Conservation (phyloP, 345 rosid genomes). For the Diplotaxis tenuifolia region DNA sequence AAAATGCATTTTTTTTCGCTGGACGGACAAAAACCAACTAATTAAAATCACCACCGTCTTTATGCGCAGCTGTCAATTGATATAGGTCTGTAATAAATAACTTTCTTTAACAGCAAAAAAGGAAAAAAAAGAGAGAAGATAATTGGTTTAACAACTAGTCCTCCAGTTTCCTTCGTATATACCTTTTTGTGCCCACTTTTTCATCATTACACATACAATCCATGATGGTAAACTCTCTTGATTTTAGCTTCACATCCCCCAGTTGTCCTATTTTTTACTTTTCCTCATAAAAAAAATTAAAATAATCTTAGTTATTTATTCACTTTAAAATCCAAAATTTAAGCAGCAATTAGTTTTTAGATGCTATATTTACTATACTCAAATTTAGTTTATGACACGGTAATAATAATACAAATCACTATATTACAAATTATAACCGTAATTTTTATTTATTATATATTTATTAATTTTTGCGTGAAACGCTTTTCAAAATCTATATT, state of each 20-base stretch:
- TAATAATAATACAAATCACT: not conserved
- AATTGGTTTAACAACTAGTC: slow-evolving; percentile 2
- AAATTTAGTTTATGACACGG: not conserved
- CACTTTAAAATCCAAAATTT: not conserved
- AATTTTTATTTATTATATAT: no score
- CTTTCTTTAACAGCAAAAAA: not conserved
- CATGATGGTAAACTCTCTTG: not conserved
- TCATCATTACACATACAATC: slow-evolving; percentile 26
- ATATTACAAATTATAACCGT: not conserved
- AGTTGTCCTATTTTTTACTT: not conserved
- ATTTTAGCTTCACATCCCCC: not conserved
- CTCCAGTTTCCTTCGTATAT: slow-evolving; percentile 27
- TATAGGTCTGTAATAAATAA: slow-evolving; percentile 32
- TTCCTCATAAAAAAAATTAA: not conserved
- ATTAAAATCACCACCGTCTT: slow-evolving; percentile 47
- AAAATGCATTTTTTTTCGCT: slow-evolving; percentile 39
- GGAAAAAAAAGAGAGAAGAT: not conserved
- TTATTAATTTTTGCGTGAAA: no score
- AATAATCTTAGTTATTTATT: not conserved
- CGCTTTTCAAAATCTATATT: not conserved
- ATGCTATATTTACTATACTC: not conserved
- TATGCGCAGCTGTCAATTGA: slow-evolving; percentile 47
- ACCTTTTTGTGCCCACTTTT: slow-evolving; percentile 53
- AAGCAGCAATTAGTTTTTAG: not conserved
- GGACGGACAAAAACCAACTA: slow-evolving; percentile 52